Conservation (phyloP, 352 stramenopile species). For the Pythium sukuiense region DNA sequence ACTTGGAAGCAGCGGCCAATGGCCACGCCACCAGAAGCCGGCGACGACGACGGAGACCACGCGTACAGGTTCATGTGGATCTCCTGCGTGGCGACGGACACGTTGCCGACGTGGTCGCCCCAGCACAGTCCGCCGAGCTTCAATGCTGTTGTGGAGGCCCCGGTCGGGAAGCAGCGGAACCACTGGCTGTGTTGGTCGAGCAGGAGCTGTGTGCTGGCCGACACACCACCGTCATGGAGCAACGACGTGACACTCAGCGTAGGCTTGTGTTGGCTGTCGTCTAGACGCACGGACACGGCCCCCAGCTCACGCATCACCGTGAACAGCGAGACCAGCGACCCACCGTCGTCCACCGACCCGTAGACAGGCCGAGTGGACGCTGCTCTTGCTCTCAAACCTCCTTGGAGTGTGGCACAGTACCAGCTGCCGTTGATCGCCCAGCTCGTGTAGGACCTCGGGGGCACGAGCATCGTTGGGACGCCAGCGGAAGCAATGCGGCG, state of each 20-base stretch:
- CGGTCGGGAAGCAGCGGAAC: conserved; percentile 13
- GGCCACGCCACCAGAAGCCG: not conserved
- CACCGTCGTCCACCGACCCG: not conserved
- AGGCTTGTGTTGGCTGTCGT: not conserved
- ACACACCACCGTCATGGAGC: not conserved
- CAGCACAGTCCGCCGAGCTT: not conserved
- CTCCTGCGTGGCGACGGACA: not conserved
- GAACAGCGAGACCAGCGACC: conserved; percentile 14
- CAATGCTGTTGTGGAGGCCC: conserved; percentile 9
- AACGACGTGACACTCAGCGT: conserved; percentile 6
- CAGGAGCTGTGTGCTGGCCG: not conserved
- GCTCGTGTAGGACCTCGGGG: not conserved
- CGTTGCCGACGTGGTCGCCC: conserved; percentile 13
- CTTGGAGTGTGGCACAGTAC: conserved; percentile 4
- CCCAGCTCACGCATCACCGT: conserved; percentile 10
- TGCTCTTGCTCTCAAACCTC: not conserved
- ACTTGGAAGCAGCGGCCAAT: conserved; percentile 11
- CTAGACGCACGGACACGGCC: not conserved
- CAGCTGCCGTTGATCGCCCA: conserved; percentile 10
- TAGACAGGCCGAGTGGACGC: not conserved
- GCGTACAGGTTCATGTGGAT: conserved; percentile 15
- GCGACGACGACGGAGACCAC: not conserved
- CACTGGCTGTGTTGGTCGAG: conserved; percentile 12
- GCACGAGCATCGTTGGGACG: not conserved
- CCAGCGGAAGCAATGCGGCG: not conserved